Conservation (phyloP, 2,329 filamentous ascomycete genomes). For the Ophiobolus disseminans region DNA sequence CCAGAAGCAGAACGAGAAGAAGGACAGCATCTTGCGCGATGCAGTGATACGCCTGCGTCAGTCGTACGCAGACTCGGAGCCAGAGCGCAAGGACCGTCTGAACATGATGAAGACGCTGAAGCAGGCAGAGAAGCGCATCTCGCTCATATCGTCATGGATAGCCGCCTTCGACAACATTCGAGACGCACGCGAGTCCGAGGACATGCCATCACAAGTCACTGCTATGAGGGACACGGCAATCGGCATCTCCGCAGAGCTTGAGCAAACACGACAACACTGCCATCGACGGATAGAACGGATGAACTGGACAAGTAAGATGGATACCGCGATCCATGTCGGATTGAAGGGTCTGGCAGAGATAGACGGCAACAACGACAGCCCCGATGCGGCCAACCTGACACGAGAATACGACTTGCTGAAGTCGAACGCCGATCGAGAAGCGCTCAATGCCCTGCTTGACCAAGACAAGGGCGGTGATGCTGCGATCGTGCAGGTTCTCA, state of each 20-base stretch:
- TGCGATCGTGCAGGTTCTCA: slow-evolving; percentile 78
- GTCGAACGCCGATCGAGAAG: slow-evolving; percentile 80
- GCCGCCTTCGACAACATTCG: slow-evolving; percentile 87
- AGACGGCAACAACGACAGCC: slow-evolving; percentile 68
- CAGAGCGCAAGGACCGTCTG: slow-evolving; percentile 80
- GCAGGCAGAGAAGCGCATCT: slow-evolving; percentile 83
- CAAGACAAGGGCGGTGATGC: slow-evolving; percentile 83
- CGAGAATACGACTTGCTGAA: slow-evolving; percentile 88
- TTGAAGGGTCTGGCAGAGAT: slow-evolving; percentile 76
- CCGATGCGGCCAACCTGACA: slow-evolving; percentile 74
- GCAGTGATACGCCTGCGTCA: slow-evolving; percentile 79
- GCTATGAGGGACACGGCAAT: slow-evolving; percentile 87
- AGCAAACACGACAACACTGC: slow-evolving; percentile 87
- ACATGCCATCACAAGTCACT: slow-evolving; percentile 64
- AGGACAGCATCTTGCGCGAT: slow-evolving; percentile 76
- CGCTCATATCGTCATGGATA: slow-evolving; percentile 88
- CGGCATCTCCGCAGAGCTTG: slow-evolving; percentile 86
- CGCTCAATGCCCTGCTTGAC: slow-evolving; percentile 77
- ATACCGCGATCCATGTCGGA: slow-evolving; percentile 86
- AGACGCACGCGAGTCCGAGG: slow-evolving; percentile 72
- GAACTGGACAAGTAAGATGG: slow-evolving; percentile 87
- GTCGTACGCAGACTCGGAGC: slow-evolving; percentile 80
- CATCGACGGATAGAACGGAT: slow-evolving; percentile 81
- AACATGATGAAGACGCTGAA: slow-evolving; percentile 81
- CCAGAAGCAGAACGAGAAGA: slow-evolving; percentile 87